Conservation (phyloP, 441 rosid species). For the Populus tomentosa region DNA sequence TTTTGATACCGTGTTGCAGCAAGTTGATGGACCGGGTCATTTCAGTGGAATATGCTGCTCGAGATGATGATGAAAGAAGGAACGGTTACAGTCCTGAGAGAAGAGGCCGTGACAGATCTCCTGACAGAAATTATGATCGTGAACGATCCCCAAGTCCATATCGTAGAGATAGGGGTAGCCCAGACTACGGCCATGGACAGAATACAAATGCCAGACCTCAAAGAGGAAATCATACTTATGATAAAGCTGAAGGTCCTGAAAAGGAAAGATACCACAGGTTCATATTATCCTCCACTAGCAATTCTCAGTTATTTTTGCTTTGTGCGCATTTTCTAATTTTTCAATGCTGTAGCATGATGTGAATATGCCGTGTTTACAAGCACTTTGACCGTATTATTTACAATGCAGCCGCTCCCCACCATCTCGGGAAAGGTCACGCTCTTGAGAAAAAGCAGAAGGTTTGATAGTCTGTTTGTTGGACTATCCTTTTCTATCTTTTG, state of each 20-base stretch:
- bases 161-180: slow-evolving; percentile 65
- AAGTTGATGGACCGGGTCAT: slow-evolving; percentile 72
- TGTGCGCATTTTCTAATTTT: background rate
- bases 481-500: background rate
- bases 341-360: background rate
- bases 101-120: slow-evolving; percentile 48
- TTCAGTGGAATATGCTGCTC: slow-evolving; percentile 74
- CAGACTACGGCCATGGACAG: slow-evolving; percentile 44
- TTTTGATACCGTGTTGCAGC: slow-evolving; percentile 30
- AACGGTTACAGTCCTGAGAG: slow-evolving; percentile 62
- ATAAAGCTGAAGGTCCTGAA: background rate
- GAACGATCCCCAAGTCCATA: slow-evolving; percentile 67
- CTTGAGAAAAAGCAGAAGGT: background rate
- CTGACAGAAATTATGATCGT: slow-evolving; percentile 41
- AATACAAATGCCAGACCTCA: background rate
- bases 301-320: background rate
- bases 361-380: background rate
- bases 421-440: background rate
- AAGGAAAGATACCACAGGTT: background rate
- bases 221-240: background rate
- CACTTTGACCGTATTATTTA: background rate
- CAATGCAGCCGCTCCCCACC: background rate
- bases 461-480: background rate
- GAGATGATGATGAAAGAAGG: slow-evolving; percentile 52
- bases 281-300: background rate